Conservation (phyloP, 2,329 filamentous ascomycete species). For the Lecanicillium sp. region DNA sequence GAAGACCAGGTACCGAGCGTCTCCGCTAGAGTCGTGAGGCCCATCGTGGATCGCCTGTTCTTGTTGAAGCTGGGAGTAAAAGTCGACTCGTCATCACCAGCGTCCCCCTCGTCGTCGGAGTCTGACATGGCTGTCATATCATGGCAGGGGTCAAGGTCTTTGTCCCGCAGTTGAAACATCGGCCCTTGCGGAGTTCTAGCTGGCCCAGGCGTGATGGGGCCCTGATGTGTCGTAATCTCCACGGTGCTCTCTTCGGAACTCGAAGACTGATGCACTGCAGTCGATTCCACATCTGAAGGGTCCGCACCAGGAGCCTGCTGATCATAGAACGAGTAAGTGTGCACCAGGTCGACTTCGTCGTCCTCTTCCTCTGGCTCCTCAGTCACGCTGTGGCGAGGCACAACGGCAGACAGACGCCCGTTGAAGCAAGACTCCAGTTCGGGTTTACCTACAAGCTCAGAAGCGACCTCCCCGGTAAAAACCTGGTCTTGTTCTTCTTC, state of each 20-base stretch:
- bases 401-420: slow-evolving; percentile 39
- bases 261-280: not conserved
- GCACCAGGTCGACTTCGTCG: slow-evolving; percentile 14
- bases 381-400: slow-evolving; percentile 34
- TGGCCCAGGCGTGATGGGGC: not conserved
- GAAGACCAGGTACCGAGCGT: slow-evolving; percentile 59
- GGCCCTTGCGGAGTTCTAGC: slow-evolving; percentile 19
- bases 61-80: slow-evolving; percentile 36
- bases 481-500: slow-evolving; percentile 25
- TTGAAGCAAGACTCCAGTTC: slow-evolving; percentile 35
- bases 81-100: slow-evolving; percentile 27
- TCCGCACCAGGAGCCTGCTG: not conserved
- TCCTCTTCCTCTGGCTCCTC: slow-evolving; percentile 28
- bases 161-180: slow-evolving; percentile 37
- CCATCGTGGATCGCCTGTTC: slow-evolving; percentile 31
- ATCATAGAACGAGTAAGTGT: slow-evolving; percentile 7
- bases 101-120: slow-evolving; percentile 45
- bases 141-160: slow-evolving; percentile 40
- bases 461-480: slow-evolving; percentile 19
- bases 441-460: slow-evolving; percentile 29
- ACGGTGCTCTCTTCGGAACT: not conserved
- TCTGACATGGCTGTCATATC: slow-evolving; percentile 38
- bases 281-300: not conserved
- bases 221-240: not conserved
- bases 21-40: slow-evolving; percentile 59